Conservation (phyloP, 2,329 filamentous ascomycete species). For the Lachnellula willkommii region DNA sequence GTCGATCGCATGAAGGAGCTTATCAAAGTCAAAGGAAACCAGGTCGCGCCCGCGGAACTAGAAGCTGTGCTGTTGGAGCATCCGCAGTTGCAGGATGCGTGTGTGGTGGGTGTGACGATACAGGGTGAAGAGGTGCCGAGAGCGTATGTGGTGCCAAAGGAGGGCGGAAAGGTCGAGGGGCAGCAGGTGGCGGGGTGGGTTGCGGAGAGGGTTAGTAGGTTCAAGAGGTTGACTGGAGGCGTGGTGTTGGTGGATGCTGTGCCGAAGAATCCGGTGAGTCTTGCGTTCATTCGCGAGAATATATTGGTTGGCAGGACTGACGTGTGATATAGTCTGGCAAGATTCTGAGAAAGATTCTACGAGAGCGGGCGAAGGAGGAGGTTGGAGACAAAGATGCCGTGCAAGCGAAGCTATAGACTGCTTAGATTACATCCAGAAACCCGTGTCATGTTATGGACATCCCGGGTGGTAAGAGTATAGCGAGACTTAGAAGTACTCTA, state of each 20-base stretch:
- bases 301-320: neutral
- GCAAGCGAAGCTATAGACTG: slow-evolving; percentile 16
- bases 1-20: slow-evolving; percentile 58
- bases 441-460: too few relatives aligned
- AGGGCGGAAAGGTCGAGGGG: slow-evolving; percentile 27
- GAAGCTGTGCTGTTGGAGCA: slow-evolving; percentile 41
- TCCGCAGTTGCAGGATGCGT: slow-evolving; percentile 38
- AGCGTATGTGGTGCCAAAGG: slow-evolving; percentile 48
- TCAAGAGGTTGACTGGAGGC: slow-evolving; percentile 67
- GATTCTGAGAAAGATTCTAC: slow-evolving; percentile 43
- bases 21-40: slow-evolving; percentile 46
- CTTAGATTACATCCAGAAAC: too few relatives aligned
- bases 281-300: neutral
- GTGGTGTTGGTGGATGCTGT: slow-evolving; percentile 60
- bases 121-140: slow-evolving; percentile 51
- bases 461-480: too few relatives aligned
- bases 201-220: slow-evolving; percentile 51
- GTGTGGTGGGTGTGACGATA: slow-evolving; percentile 41
- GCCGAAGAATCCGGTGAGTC: slow-evolving; percentile 57
- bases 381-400: slow-evolving; percentile 14
- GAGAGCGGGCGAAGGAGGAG: slow-evolving; percentile 36
- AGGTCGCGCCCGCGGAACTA: slow-evolving; percentile 45
- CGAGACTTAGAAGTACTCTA: too few relatives aligned
- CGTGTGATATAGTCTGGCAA: slow-evolving; percentile 35
- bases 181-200: slow-evolving; percentile 53